A percentile compares a stretch with the other conserved stretches of the same genome.
Conservation (phyloP, 441 rosid genomes). For the Rhodomyrtus psidioides region DNA sequence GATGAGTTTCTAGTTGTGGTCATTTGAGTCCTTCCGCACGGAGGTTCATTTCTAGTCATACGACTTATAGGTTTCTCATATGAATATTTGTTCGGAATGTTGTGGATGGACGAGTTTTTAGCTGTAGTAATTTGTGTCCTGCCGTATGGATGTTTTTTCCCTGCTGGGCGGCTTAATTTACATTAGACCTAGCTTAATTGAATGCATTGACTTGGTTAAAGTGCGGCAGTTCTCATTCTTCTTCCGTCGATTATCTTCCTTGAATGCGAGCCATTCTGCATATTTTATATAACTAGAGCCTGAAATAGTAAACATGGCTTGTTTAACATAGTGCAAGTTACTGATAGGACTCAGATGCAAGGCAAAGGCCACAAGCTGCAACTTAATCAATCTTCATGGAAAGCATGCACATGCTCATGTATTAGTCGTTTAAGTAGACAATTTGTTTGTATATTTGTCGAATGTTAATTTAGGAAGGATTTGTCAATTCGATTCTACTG, state of each 20-base stretch:
- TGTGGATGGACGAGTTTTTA: neutral
- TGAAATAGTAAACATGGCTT: neutral
- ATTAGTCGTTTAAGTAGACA: neutral
- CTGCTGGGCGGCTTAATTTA: neutral
- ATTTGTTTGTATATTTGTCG: neutral
- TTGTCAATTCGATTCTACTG: neutral
- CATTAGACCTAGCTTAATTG: neutral
- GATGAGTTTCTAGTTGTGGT: neutral
- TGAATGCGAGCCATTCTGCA: neutral
- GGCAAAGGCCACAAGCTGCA: neutral
- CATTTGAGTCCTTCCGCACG: neutral
- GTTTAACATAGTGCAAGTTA: neutral
- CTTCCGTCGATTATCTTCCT: neutral
- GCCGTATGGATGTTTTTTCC: neutral
- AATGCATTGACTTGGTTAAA: neutral
- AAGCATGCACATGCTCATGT: neutral
- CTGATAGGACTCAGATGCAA: neutral
- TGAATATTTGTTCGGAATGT: neutral
- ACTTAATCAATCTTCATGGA: neutral
- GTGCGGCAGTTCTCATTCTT: neutral
- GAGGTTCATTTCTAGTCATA: neutral
- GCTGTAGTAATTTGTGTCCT: neutral
- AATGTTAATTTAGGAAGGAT: neutral
- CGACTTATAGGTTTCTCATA: neutral
- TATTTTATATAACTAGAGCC: neutral